phyloP scores from a whole-genome alignment of 495 filamentous ascomycete species.

The Aspergillus wentii region DNA sequence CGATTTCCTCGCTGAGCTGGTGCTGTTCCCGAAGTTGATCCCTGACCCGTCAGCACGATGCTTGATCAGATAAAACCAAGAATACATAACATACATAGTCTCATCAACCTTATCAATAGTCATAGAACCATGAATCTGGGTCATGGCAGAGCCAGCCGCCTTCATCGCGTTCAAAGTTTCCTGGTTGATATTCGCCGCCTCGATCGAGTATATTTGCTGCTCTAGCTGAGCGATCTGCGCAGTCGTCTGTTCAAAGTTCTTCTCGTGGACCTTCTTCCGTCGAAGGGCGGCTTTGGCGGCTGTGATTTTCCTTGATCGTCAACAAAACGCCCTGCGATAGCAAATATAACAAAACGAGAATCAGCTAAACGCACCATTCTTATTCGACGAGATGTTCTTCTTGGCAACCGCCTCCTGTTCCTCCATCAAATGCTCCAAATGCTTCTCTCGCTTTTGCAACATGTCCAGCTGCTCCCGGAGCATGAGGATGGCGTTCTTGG shows the following conservation, averaged over 20 bases:
- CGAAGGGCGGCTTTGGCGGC: slow-evolving; percentile 87
- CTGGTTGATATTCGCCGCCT: slow-evolving; percentile 97
- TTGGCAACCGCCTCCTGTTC: slow-evolving; percentile 91
- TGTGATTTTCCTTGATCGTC: slow-evolving; percentile 34
- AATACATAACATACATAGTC: slow-evolving; percentile 70
- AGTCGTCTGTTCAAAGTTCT: slow-evolving; percentile 82
- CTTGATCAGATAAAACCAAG: no score
- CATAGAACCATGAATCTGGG: slow-evolving; percentile 82
- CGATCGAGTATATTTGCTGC: slow-evolving; percentile 93
- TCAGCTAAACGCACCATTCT: slow-evolving; percentile 61
- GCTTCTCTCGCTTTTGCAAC: slow-evolving; percentile 93
- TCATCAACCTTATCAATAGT: slow-evolving; percentile 90
- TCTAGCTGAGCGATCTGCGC: slow-evolving; percentile 88
- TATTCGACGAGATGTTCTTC: slow-evolving; percentile 87
- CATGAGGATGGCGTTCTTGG: slow-evolving; percentile 93
- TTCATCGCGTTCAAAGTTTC: slow-evolving; percentile 95
- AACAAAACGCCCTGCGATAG: slow-evolving; percentile 1
- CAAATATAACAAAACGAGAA: slow-evolving; percentile 1
- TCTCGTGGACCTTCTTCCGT: slow-evolving; percentile 90
- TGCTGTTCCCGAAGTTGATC: slow-evolving; percentile 91
- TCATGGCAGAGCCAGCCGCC: slow-evolving; percentile 82
- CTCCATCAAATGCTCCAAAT: slow-evolving; percentile 83
- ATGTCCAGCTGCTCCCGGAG: slow-evolving; percentile 89
- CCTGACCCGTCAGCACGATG: no score
- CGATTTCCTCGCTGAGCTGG: slow-evolving; percentile 87